Evolutionary conservation across 75 land plant genomes (phyloP).

Genomic region (Larix kaempferi): DNA sequence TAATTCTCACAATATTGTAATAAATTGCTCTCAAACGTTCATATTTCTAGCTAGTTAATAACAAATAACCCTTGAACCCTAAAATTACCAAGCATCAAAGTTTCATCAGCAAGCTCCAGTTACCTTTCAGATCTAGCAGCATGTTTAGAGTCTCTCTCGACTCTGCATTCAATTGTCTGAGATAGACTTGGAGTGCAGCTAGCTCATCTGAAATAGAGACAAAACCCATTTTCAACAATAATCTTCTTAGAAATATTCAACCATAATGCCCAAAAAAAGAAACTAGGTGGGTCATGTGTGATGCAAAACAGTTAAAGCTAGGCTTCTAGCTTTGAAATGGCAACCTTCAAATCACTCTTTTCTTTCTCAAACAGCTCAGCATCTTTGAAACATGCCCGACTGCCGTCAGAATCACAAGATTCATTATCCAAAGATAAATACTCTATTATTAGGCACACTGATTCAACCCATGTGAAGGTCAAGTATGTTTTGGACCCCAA

Average conservation of each 20-base stretch:
- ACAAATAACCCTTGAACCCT: neutral
- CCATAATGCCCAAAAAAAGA: neutral
- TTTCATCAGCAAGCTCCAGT: neutral
- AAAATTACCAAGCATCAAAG: neutral
- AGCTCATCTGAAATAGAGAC: conserved; percentile 13
- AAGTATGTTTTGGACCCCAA: conserved; percentile 31
- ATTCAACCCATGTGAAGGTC: conserved; percentile 36
- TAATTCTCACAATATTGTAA: neutral
- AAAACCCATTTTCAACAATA: neutral
- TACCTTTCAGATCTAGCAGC: conserved; percentile 22
- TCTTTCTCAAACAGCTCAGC: neutral
- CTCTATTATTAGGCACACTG: conserved; percentile 27
- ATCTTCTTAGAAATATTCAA: neutral
- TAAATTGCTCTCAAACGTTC: neutral
- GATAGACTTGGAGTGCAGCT: neutral
- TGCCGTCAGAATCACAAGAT: neutral
- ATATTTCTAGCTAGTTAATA: neutral
- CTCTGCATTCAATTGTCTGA: conserved; percentile 11
- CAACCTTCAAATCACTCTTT: conserved; percentile 1
- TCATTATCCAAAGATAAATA: conserved; percentile 9
- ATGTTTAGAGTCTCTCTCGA: conserved; percentile 8
- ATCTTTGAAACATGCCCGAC: neutral
- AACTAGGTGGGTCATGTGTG: neutral
- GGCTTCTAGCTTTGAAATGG: conserved; percentile 20
- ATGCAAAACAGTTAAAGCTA: neutral